A percentile compares a stretch with the other conserved stretches of the same genome.
Conservation (phyloP, 169 alveolate species). For the Cytauxzoon felis region DNA sequence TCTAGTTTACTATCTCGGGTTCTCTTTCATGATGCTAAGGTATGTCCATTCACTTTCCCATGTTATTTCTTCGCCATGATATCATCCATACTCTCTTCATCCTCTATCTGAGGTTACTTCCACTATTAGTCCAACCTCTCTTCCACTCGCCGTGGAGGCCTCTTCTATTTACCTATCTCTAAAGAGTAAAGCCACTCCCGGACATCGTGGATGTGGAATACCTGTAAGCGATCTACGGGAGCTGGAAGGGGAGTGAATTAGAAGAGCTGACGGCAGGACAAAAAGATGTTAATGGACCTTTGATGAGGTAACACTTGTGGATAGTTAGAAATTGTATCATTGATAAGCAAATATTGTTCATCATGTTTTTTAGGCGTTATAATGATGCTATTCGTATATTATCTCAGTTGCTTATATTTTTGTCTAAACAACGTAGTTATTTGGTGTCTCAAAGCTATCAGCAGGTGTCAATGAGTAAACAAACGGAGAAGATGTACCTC, state of each 20-base stretch:
- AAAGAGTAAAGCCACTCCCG: no score
- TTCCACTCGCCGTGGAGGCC: no score
- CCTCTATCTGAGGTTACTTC: not conserved
- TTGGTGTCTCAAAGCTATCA: conserved; percentile 73
- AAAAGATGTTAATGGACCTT: not conserved
- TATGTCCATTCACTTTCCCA: no score
- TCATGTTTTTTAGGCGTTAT: conserved; percentile 81
- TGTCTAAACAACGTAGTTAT: conserved; percentile 70
- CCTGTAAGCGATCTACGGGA: no score
- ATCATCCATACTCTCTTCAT: not conserved
- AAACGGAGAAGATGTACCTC: conserved; percentile 76
- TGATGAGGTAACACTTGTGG: not conserved
- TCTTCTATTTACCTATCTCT: no score
- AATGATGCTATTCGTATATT: conserved; percentile 71
- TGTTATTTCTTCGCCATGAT: not conserved
- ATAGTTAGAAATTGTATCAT: not conserved
- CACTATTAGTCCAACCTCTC: not conserved
- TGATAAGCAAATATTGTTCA: not conserved
- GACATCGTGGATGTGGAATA: no score
- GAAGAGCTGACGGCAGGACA: no score
- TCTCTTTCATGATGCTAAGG: conserved; percentile 78
- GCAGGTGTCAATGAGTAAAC: conserved; percentile 66
- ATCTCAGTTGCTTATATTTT: conserved; percentile 69
- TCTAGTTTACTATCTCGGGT: conserved; percentile 72
- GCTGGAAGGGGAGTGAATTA: no score